These are phyloP conservation scores for Kazachstania viticola DNA, from an alignment of 805 yeast species.

Conservation along the genomic window DNA sequence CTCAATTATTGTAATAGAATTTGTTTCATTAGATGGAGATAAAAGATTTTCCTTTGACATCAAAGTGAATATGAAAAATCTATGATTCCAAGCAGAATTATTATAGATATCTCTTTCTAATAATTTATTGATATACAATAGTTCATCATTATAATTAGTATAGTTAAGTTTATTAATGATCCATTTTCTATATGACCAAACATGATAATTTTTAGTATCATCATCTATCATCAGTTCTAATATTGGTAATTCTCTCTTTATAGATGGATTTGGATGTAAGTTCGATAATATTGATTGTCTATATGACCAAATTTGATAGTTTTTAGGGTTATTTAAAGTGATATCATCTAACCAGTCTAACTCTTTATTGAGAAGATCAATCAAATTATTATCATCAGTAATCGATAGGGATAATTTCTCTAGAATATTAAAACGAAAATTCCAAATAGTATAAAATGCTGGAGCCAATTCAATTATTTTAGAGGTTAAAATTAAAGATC, in stretches of 20 bases:
- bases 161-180: constrained; percentile 41
- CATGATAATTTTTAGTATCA: constrained; percentile 89
- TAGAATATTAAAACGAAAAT: constrained; percentile 47
- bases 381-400: neutral
- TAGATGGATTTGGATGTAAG: constrained; percentile 18
- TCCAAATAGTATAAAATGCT: constrained; percentile 90
- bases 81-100: constrained; percentile 89
- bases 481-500: constrained; percentile 61
- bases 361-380: constrained; percentile 33
- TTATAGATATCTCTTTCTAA: constrained; percentile 62
- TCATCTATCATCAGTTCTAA: constrained; percentile 56
- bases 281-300: constrained; percentile 50
- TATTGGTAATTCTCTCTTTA: constrained; percentile 51
- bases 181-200: constrained; percentile 92
- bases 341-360: constrained; percentile 69
- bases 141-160: constrained; percentile 37
- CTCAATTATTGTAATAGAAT: constrained; percentile 3
- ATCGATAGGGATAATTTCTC: neutral
- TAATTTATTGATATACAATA: constrained; percentile 36
- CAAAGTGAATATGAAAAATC: constrained; percentile 45
- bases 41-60: constrained; percentile 9
- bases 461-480: constrained; percentile 58
- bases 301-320: constrained; percentile 96
- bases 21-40: neutral
- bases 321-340: constrained; percentile 71